Conservation (phyloP, 176 grass and related monocot genomes). For the Musa itinerans region DNA sequence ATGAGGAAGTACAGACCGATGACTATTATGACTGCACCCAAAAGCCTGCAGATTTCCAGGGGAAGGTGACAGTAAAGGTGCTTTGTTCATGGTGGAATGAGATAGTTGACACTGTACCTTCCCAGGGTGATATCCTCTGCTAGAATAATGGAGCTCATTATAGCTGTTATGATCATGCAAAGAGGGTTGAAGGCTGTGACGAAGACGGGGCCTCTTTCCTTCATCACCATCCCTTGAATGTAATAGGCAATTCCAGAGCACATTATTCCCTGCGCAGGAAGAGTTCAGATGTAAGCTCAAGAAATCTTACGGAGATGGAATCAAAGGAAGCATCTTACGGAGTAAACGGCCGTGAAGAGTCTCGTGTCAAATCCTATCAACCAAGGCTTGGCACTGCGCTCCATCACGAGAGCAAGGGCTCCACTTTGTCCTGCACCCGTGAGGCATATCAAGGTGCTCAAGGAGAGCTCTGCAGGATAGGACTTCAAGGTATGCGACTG, state of each 20-base stretch:
- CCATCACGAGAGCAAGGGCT: constrained; percentile 49
- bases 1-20: constrained; percentile 45
- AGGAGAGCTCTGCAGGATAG: constrained; percentile 56
- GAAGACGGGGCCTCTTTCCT: constrained; percentile 37
- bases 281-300: neutral
- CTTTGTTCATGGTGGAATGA: neutral
- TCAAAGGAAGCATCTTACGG: constrained; percentile 34
- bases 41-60: constrained; percentile 24
- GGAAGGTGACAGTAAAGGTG: neutral
- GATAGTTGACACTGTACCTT: constrained; percentile 19
- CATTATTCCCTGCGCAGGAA: constrained; percentile 26
- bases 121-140: constrained; percentile 33
- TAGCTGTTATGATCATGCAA: constrained; percentile 39
- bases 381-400: constrained; percentile 51
- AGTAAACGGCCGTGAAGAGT: constrained; percentile 60
- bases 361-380: constrained; percentile 62
- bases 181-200: constrained; percentile 47
- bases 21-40: constrained; percentile 51
- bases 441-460: constrained; percentile 50
- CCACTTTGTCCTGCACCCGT: constrained; percentile 34
- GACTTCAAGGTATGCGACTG: constrained; percentile 55
- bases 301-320: neutral
- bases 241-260: constrained; percentile 42
- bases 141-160: constrained; percentile 36
- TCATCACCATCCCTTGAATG: constrained; percentile 37